Evolutionary conservation across 495 filamentous ascomycete species (phyloP).

Genomic region (Massariosphaeria phaeospora): DNA sequence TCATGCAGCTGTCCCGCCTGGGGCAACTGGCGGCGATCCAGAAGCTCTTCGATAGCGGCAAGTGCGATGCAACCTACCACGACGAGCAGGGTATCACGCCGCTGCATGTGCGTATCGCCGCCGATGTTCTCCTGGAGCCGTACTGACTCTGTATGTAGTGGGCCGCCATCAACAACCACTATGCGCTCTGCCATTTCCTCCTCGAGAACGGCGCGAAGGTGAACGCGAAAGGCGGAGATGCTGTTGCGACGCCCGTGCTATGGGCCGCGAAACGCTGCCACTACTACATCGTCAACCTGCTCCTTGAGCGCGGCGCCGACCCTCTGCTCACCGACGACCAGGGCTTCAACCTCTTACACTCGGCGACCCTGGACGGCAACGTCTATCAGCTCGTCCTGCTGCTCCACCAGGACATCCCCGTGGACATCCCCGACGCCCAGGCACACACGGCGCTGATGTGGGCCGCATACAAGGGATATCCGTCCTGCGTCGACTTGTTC

Average conservation of each 20-base stretch:
- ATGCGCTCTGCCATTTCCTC: conserved; percentile 90
- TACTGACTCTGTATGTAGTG: conserved; percentile 55
- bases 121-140: background rate
- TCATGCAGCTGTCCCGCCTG: conserved; percentile 89
- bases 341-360: conserved; percentile 94
- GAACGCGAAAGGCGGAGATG: conserved; percentile 92
- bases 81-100: conserved; percentile 93
- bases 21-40: conserved; percentile 85
- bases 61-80: conserved; percentile 69
- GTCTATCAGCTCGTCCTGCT: conserved; percentile 83
- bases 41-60: conserved; percentile 77
- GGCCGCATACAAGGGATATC: conserved; percentile 95
- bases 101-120: conserved; percentile 66
- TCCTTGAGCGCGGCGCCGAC: conserved; percentile 84
- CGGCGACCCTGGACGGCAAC: conserved; percentile 95
- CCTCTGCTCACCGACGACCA: conserved; percentile 83
- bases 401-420: conserved; percentile 86
- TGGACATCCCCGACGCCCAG: conserved; percentile 81
- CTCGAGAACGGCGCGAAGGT: conserved; percentile 85
- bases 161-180: conserved; percentile 99
- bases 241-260: conserved; percentile 84
- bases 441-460: conserved; percentile 96
- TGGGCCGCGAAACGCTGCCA: conserved; percentile 95
- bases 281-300: conserved; percentile 75
- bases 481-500: conserved; percentile 85